These are phyloP conservation scores for Fonsecaea monophora DNA, from an alignment of 2,329 filamentous ascomycete genomes.

Conservation along the genomic window DNA sequence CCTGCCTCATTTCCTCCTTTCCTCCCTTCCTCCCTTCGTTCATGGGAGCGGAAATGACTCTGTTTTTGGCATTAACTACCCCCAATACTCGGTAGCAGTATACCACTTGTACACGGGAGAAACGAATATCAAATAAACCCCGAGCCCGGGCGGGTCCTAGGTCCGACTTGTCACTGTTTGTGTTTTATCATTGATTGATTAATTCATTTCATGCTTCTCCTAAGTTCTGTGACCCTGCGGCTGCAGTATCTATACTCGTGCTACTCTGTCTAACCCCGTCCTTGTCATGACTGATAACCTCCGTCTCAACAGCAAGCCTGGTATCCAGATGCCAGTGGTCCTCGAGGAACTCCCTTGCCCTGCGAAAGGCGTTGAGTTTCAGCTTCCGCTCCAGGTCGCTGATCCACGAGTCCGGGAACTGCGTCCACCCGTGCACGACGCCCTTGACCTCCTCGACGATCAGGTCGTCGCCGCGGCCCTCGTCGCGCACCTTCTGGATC, in stretches of 20 bases:
- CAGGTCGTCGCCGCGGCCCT: slow-evolving; percentile 34
- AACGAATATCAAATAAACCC: no score
- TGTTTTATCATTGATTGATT: not conserved
- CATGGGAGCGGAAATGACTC: no score
- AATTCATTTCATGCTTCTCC: not conserved
- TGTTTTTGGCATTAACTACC: no score
- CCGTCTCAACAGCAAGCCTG: slow-evolving; percentile 14
- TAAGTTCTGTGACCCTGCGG: not conserved
- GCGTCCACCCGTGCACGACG: slow-evolving; percentile 40
- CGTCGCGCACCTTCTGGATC: slow-evolving; percentile 37
- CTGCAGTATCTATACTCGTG: not conserved
- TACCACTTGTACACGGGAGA: no score
- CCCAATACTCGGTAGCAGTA: no score
- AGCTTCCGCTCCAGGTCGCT: slow-evolving; percentile 27
- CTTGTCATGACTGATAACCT: slow-evolving; percentile 12
- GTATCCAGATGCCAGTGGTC: slow-evolving; percentile 25
- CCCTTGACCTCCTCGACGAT: slow-evolving; percentile 36
- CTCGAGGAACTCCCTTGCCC: slow-evolving; percentile 27
- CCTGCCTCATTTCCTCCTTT: no score
- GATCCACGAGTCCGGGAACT: slow-evolving; percentile 40
- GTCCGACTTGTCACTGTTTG: not conserved
- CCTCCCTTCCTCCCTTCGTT: no score
- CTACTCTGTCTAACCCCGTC: not conserved
- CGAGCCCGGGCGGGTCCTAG: no score
- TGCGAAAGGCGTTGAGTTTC: slow-evolving; percentile 31